Evolutionary conservation across 2,329 filamentous ascomycete species (phyloP).

Genomic region (Nannizzia gypsea): DNA sequence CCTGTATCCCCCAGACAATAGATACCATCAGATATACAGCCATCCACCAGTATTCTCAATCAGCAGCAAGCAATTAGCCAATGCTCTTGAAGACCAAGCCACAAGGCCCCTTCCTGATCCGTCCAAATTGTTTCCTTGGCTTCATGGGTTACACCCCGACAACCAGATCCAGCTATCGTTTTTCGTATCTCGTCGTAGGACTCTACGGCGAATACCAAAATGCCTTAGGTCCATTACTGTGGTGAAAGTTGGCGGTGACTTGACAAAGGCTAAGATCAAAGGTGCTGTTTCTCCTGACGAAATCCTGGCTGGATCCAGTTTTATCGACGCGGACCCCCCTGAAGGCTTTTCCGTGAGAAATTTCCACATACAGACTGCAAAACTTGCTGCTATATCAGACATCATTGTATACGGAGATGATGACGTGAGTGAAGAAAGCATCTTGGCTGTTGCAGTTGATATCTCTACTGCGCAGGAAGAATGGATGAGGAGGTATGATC

Average conservation of each 20-base stretch:
- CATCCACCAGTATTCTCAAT: constrained; percentile 60
- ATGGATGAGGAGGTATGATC: constrained; percentile 57
- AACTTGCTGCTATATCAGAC: constrained; percentile 77
- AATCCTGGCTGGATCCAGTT: constrained; percentile 55
- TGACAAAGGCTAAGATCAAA: constrained; percentile 64
- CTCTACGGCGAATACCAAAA: constrained; percentile 56
- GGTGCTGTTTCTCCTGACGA: constrained; percentile 76
- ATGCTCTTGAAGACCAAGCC: constrained; percentile 63
- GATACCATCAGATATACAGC: constrained; percentile 45
- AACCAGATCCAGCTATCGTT: constrained; percentile 85
- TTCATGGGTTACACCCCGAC: constrained; percentile 79
- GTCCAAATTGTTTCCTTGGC: constrained; percentile 85
- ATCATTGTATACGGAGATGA: constrained; percentile 84
- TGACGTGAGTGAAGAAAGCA: constrained; percentile 46
- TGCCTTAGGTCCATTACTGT: constrained; percentile 73
- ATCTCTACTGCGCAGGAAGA: constrained; percentile 65
- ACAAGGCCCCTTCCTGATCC: constrained; percentile 74
- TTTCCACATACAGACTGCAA: constrained; percentile 90
- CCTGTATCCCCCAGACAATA: constrained; percentile 58
- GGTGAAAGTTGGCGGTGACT: constrained; percentile 77
- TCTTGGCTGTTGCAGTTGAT: constrained; percentile 51
- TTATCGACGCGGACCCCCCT: constrained; percentile 71
- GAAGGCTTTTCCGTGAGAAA: constrained; percentile 94
- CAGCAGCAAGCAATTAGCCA: constrained; percentile 53
- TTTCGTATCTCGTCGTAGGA: constrained; percentile 65